Conservation (phyloP, 1,139 yeast genomes). For the Groenewaldozyma sp. region DNA sequence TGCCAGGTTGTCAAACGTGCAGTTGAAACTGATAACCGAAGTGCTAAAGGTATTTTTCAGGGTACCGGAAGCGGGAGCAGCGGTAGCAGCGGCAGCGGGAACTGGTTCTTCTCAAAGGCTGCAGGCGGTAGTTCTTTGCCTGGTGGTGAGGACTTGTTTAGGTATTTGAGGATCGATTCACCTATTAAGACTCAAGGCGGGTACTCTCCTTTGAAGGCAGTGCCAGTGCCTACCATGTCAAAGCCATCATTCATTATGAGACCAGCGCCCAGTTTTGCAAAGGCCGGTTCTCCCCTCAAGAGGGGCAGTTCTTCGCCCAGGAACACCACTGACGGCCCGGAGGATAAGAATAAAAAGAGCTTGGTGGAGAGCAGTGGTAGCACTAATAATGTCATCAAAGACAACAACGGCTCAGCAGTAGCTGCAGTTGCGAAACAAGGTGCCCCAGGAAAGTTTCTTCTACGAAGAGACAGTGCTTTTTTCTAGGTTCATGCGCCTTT, state of each 20-base stretch:
- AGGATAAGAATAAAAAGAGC: not conserved
- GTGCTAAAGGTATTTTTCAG: not conserved
- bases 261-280: too few relatives aligned
- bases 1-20: constrained; percentile 50
- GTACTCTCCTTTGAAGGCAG: not conserved
- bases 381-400: too few relatives aligned
- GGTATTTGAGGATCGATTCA: constrained; percentile 19
- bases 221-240: not conserved
- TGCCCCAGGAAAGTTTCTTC: not conserved
- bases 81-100: too few relatives aligned
- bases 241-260: too few relatives aligned
- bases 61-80: not conserved
- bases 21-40: constrained; percentile 18
- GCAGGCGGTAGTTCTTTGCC: not conserved
- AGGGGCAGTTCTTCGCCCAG: too few relatives aligned
- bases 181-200: constrained; percentile 24
- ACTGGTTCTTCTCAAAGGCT: too few relatives aligned
- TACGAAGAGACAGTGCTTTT: constrained; percentile 10
- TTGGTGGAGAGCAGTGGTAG: too few relatives aligned
- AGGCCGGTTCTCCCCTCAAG: too few relatives aligned
- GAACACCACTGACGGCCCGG: not conserved
- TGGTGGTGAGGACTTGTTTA: constrained; percentile 3
- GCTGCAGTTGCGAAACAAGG: not conserved
- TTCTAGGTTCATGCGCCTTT: constrained; percentile 4
- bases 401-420: not conserved